These are phyloP conservation scores for Solanum clarkiae DNA, from an alignment of 257 asterid species.

Conservation along the genomic window DNA sequence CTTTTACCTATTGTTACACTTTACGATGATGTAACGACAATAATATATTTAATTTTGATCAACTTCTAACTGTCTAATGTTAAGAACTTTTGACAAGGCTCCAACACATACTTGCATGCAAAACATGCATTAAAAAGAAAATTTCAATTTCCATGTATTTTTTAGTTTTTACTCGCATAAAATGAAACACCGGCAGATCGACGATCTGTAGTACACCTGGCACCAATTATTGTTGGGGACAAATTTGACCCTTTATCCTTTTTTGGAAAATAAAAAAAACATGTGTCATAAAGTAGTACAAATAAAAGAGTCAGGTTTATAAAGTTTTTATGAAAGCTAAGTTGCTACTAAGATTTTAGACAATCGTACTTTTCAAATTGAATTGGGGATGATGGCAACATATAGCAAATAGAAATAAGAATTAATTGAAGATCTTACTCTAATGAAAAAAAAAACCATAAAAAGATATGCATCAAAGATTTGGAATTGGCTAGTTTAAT, in stretches of 20 bases:
- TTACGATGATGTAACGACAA: background rate
- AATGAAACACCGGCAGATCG: too few species aligned
- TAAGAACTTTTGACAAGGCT: background rate
- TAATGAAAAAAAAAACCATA: background rate
- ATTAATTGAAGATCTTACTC: background rate
- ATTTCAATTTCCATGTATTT: too few species aligned
- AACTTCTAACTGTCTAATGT: background rate
- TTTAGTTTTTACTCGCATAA: too few species aligned
- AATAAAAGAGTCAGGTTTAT: background rate
- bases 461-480: background rate
- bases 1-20: too few species aligned
- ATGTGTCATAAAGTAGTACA: background rate
- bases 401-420: background rate
- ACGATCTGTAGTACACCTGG: too few species aligned
- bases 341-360: background rate
- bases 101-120: background rate
- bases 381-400: background rate
- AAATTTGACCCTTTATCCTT: background rate
- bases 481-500: background rate
- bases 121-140: too few species aligned
- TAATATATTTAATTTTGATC: too few species aligned
- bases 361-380: background rate
- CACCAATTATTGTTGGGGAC: background rate
- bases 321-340: background rate
- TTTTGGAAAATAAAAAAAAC: background rate